Evolutionary conservation across 2,329 filamentous ascomycete genomes (phyloP), one percentile per base, ranked within the genome.

Genomic region (Simplicillium sp.): DNA sequence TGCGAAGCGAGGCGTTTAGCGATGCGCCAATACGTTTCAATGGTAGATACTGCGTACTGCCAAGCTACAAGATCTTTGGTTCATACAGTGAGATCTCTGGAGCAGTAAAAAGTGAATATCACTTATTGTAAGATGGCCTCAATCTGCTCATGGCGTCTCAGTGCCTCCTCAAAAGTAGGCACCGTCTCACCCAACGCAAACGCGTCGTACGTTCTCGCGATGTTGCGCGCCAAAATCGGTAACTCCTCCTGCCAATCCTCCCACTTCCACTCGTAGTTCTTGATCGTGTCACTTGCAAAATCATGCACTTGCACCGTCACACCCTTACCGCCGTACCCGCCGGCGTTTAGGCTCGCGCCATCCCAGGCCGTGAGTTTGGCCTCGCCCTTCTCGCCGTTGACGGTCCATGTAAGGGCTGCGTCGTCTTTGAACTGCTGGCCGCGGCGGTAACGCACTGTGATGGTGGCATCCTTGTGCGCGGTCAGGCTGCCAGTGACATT

Each of bases 121-220:
- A n/a, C 20, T 25, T 9, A 33, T 33, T 33, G 31, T 2, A 64
- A 38, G 2, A 62, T 9, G 0, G 31, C 52, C 39, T 70, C 64
- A 20, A 76, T 44, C 55, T 73, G 61, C 50, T 62, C 55, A 51
- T 73, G 70, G n/a, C 72, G 58, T 46, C 52, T 52, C 3, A 70
- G 48, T 1, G 70, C 72, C 41, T 64, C 59, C 0, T 54, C 54
- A 46, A 73, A 64, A 0, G 59, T 61, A 5, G 60, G 52, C 45
- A 59, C 34, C 0, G 53, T 46, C 32, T 56, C 40, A 29, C 48
- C 54, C 1, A 52, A 47, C 7, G 71, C 70, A 57, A 68, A 77
- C 1, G 61, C 64, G 48, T 82, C 77, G 55, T 80, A 82, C 1
- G 78, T 48, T 15, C 63, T 64, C 0, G 66, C 77, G 20, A 81